phyloP scores from a whole-genome alignment of 371 early-diverging fungal species.

The Lichtheimia ornata region DNA sequence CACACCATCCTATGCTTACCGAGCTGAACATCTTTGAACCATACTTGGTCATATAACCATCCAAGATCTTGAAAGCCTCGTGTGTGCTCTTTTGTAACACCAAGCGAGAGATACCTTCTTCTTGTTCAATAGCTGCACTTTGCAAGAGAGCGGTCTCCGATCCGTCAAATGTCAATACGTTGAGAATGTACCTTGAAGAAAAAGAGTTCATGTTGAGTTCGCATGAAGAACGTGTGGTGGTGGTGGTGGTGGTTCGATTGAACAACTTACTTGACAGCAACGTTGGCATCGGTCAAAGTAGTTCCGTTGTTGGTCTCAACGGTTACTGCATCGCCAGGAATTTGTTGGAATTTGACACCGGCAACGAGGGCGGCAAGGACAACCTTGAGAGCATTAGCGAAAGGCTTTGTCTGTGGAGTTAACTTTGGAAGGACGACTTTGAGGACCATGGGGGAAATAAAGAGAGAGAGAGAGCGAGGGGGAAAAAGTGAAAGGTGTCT shows the following conservation, averaged over 20 bases:
- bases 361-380: conserved; percentile 34
- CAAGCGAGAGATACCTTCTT: conserved; percentile 29
- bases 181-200: conserved; percentile 27
- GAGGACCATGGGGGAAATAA: neutral
- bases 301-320: conserved; percentile 20
- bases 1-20: conserved; percentile 13
- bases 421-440: conserved; percentile 38
- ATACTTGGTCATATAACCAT: conserved; percentile 16
- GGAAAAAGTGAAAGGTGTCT: no score
- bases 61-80: conserved; percentile 33
- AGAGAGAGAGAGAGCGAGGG: neutral
- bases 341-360: conserved; percentile 27
- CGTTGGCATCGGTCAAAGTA: conserved; percentile 40
- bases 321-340: conserved; percentile 30
- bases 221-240: neutral
- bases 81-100: conserved; percentile 37
- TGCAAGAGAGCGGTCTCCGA: conserved; percentile 23
- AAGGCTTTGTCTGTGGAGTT: conserved; percentile 35
- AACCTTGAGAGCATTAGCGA: conserved; percentile 38
- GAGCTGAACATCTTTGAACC: conserved; percentile 28
- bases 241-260: no score
- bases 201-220: neutral
- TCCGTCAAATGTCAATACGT: conserved; percentile 29
- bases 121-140: conserved; percentile 39
- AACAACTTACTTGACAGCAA: conserved; percentile 34